A percentile compares a stretch with the other conserved stretches of the same genome.
Conservation (phyloP, 306 rosid genomes). For the Chamaecrista fasciculata region DNA sequence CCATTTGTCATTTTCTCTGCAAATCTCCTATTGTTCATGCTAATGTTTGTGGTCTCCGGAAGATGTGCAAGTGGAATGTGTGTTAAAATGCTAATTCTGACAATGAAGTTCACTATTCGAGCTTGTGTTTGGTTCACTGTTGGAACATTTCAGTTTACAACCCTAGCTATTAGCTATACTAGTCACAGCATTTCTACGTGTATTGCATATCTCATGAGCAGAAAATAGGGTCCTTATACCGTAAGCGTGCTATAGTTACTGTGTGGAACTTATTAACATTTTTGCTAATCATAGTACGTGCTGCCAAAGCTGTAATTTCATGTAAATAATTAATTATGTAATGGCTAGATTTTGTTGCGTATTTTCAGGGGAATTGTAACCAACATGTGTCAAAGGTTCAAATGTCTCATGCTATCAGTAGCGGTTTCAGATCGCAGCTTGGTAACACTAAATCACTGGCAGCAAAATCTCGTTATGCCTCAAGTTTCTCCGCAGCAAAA, state of each 20-base stretch:
- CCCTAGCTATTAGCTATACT: neutral
- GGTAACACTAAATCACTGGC: constrained; percentile 31
- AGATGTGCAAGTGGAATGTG: neutral
- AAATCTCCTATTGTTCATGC: neutral
- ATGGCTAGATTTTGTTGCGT: neutral
- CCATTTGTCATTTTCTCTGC: neutral
- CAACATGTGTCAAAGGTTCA: constrained; percentile 26
- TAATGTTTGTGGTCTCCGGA: neutral
- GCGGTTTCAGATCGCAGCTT: constrained; percentile 15
- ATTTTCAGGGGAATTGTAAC: constrained; percentile 41
- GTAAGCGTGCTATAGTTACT: too few relatives aligned
- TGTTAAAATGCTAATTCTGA: neutral
- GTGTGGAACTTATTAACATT: neutral
- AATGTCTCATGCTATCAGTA: constrained; percentile 25
- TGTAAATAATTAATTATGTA: too few relatives aligned
- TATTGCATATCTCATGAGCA: neutral
- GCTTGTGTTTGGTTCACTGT: neutral
- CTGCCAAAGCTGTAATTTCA: too few relatives aligned
- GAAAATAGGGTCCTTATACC: neutral
- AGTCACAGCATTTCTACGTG: neutral
- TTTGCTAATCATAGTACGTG: neutral
- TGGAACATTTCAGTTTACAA: neutral
- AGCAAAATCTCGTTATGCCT: constrained; percentile 38
- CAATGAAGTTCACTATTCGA: neutral
- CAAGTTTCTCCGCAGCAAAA: constrained; percentile 27